phyloP scores from a whole-genome alignment of 1,139 yeast genomes.

The Dujonia santamariae region DNA sequence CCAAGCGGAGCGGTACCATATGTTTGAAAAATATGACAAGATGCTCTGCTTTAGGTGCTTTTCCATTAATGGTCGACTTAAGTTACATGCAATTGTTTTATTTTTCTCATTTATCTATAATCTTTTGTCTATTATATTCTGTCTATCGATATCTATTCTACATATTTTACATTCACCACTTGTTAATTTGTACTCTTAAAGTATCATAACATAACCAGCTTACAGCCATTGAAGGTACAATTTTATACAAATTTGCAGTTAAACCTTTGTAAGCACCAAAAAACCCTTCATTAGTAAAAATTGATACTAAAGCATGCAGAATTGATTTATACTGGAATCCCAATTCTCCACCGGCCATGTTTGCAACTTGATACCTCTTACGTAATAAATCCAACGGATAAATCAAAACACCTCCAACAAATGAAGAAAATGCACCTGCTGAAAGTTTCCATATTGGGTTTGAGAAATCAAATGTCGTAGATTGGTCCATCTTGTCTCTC shows the following conservation, averaged over 20 bases:
- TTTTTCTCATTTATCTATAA: background rate
- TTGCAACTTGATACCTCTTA: constrained; percentile 85
- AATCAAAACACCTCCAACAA: constrained; percentile 76
- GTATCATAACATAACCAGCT: constrained; percentile 87
- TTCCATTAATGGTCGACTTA: no score
- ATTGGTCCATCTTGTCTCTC: constrained; percentile 50
- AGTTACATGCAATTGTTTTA: no score
- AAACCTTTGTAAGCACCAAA: constrained; percentile 86
- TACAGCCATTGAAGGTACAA: constrained; percentile 93
- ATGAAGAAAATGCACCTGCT: constrained; percentile 75
- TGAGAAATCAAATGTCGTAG: constrained; percentile 28
- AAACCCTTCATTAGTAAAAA: constrained; percentile 71
- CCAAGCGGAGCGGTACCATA: no score
- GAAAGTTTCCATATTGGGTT: constrained; percentile 58
- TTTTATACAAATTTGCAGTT: constrained; percentile 84
- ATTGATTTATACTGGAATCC: constrained; percentile 81
- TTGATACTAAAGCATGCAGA: constrained; percentile 64
- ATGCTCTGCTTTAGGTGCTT: background rate
- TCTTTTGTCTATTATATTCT: background rate
- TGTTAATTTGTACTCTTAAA: constrained; percentile 40
- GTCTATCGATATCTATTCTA: background rate
- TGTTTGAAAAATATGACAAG: constrained; percentile 1
- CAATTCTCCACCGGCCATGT: constrained; percentile 72
- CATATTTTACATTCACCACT: constrained; percentile 26
- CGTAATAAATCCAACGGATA: constrained; percentile 90